Percentiles rank a stretch among this genome's conserved stretches.
phyloP scores from a whole-genome alignment of 163 green algal genomes.

The Coccomyxa subellipsoidea region DNA sequence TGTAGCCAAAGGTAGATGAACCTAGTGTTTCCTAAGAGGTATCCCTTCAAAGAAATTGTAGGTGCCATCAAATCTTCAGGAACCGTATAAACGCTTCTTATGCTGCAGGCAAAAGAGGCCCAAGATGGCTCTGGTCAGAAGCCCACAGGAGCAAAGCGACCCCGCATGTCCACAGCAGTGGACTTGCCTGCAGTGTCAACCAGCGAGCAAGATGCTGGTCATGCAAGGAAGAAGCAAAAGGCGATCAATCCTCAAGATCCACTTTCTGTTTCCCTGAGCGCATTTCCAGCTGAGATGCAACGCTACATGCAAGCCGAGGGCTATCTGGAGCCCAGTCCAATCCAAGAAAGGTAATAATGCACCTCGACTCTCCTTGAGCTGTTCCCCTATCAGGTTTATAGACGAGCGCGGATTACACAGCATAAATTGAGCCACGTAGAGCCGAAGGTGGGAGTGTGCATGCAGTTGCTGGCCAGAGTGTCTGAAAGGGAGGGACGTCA shows the following conservation, averaged over 20 bases:
- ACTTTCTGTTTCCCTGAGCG: conserved; percentile 8
- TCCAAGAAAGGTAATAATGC: conserved; percentile 39
- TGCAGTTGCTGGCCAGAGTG: conserved; percentile 40
- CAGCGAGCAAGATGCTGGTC: background rate
- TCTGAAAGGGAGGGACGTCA: conserved; percentile 36
- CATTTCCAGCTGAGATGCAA: conserved; percentile 46
- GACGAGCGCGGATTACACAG: too few species aligned
- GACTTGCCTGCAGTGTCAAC: background rate
- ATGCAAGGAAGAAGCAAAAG: background rate
- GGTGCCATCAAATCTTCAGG: background rate
- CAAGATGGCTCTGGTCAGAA: background rate
- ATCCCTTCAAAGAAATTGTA: background rate
- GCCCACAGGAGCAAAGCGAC: background rate
- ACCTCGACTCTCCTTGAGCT: too few species aligned
- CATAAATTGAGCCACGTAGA: too few species aligned
- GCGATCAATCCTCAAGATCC: background rate
- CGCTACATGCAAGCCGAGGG: conserved; percentile 63
- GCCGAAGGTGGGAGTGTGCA: too few species aligned
- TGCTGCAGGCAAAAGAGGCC: background rate
- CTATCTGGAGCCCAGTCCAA: conserved; percentile 59
- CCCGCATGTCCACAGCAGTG: background rate
- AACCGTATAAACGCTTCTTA: background rate
- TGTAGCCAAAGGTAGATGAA: too few species aligned
- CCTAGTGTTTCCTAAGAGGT: background rate
- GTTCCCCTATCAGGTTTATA: too few species aligned